Percentiles rank a stretch among this genome's conserved stretches.
phyloP scores from a whole-genome alignment of 1,139 yeast genomes.

The Kodamaea fungicola region DNA sequence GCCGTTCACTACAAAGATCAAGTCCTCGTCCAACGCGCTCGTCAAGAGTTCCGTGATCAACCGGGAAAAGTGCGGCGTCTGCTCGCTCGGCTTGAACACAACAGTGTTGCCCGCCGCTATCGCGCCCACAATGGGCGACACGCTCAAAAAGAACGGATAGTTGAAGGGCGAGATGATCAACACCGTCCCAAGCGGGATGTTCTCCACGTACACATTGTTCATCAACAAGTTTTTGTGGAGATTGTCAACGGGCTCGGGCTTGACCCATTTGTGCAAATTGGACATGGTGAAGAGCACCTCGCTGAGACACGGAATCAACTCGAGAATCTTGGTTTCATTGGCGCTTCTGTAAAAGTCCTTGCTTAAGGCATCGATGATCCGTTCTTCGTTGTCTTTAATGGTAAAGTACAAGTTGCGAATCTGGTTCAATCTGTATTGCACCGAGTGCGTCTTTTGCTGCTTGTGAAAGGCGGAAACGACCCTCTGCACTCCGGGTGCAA shows the following conservation, averaged over 20 bases:
- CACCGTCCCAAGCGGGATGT: slow-evolving; percentile 73
- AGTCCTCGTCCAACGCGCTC: slow-evolving; percentile 51
- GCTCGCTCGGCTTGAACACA: slow-evolving; percentile 76
- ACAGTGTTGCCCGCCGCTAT: slow-evolving; percentile 87
- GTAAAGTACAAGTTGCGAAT: slow-evolving; percentile 69
- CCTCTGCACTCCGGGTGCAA: slow-evolving; percentile 44
- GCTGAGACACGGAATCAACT: slow-evolving; percentile 46
- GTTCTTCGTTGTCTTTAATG: slow-evolving; percentile 56
- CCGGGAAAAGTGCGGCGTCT: slow-evolving; percentile 59
- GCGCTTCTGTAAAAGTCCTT: slow-evolving; percentile 65
- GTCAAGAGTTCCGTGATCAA: slow-evolving; percentile 55
- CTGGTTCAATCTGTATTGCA: slow-evolving; percentile 59
- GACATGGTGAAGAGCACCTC: slow-evolving; percentile 63
- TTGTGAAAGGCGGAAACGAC: slow-evolving; percentile 44
- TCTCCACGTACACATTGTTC: slow-evolving; percentile 51
- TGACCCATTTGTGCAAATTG: slow-evolving; percentile 59
- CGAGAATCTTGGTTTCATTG: slow-evolving; percentile 60
- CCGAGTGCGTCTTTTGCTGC: slow-evolving; percentile 48
- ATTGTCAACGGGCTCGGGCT: slow-evolving; percentile 46
- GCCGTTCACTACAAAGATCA: slow-evolving; percentile 68
- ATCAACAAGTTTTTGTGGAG: slow-evolving; percentile 46
- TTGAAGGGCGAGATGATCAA: slow-evolving; percentile 83
- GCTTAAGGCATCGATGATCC: slow-evolving; percentile 54
- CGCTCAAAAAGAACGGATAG: slow-evolving; percentile 67
- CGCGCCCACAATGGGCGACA: slow-evolving; percentile 75